These are phyloP conservation scores for Arxiozyma telluris DNA, from an alignment of 1,139 yeast genomes.

Conservation along the genomic window DNA sequence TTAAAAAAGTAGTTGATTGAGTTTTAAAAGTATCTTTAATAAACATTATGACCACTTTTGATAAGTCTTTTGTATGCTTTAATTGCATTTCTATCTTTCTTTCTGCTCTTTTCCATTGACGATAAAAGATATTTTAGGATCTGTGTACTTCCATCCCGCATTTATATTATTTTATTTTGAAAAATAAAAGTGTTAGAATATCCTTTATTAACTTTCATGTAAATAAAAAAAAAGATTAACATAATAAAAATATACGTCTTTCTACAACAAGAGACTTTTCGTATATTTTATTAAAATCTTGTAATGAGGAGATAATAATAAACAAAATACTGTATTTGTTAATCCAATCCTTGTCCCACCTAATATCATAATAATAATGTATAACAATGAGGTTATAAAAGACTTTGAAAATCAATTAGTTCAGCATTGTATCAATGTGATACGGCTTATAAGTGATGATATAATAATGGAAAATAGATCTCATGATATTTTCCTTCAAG, in stretches of 20 bases:
- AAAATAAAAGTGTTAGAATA: no score
- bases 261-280: no score
- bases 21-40: no score
- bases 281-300: no score
- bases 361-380: neutral
- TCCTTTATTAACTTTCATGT: no score
- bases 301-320: no score
- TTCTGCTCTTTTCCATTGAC: neutral
- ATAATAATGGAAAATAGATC: neutral
- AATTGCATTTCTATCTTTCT: neutral
- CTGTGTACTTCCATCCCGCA: neutral
- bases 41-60: neutral
- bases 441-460: neutral
- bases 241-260: no score
- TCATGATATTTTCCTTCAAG: neutral
- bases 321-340: neutral
- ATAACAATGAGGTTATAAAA: neutral
- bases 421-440: neutral
- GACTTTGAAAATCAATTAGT: neutral
- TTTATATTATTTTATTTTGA: no score
- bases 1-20: neutral
- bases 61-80: no score
- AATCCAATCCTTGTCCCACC: conserved; percentile 3
- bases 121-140: neutral
- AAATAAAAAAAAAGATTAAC: no score